Evolutionary conservation across 1,139 yeast genomes (phyloP).

Genomic region (Meyerozyma sp.): DNA sequence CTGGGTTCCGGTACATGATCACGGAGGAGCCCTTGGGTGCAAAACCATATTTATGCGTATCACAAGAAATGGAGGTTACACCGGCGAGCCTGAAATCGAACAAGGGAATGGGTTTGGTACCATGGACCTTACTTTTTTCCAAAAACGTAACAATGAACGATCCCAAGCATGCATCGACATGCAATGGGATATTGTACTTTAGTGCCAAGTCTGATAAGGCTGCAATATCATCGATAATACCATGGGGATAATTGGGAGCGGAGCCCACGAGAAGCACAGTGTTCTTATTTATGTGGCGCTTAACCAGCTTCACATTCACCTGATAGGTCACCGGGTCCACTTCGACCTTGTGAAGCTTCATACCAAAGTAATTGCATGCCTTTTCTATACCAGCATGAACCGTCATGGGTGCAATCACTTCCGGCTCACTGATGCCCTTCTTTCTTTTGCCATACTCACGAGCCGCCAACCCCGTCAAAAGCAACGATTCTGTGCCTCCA

Average conservation of each 20-base stretch:
- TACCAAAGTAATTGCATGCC: constrained; percentile 87
- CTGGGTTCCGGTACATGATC: constrained; percentile 73
- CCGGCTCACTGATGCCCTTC: constrained; percentile 68
- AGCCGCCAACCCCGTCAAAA: constrained; percentile 84
- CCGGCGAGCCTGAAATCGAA: constrained; percentile 90
- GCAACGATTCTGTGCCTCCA: constrained; percentile 94
- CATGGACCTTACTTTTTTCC: constrained; percentile 57
- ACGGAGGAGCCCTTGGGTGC: constrained; percentile 96
- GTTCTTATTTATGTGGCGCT: constrained; percentile 62
- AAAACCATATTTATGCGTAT: constrained; percentile 96
- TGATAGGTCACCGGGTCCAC: constrained; percentile 62
- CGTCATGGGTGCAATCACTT: constrained; percentile 82
- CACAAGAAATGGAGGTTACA: constrained; percentile 96
- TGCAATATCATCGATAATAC: constrained; percentile 85
- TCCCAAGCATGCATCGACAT: constrained; percentile 94
- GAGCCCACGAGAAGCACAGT: constrained; percentile 86
- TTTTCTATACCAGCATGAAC: constrained; percentile 95
- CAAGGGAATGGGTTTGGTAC: constrained; percentile 38
- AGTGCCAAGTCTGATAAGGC: constrained; percentile 64
- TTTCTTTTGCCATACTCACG: constrained; percentile 55
- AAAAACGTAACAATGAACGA: constrained; percentile 84
- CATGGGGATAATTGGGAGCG: constrained; percentile 97
- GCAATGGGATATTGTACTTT: constrained; percentile 67
- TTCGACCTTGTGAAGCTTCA: constrained; percentile 77
- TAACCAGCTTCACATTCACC: constrained; percentile 63